phyloP scores from a whole-genome alignment of 768 basidiomycete genomes.

The Russula lepida region DNA sequence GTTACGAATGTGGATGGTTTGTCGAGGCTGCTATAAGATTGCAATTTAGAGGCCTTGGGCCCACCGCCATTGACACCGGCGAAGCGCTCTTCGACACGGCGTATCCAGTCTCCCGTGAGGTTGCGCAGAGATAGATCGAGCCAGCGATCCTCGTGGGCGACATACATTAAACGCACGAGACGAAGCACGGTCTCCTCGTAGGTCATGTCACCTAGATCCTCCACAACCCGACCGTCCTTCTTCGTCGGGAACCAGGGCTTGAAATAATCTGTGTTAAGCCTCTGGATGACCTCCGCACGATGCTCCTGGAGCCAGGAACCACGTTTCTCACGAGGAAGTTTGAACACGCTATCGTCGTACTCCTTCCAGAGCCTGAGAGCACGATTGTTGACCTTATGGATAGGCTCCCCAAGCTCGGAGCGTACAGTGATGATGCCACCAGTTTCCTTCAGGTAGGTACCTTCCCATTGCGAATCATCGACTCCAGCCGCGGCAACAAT shows the following conservation, averaged over 20 bases:
- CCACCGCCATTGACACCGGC: slow-evolving; percentile 76
- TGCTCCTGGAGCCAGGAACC: slow-evolving; percentile 78
- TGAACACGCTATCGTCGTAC: slow-evolving; percentile 95
- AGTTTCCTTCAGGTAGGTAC: slow-evolving; percentile 87
- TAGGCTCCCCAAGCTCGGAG: slow-evolving; percentile 97
- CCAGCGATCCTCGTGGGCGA: slow-evolving; percentile 87
- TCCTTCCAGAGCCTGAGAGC: slow-evolving; percentile 98
- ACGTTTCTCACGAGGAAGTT: slow-evolving; percentile 93
- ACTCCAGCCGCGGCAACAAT: slow-evolving; percentile 95
- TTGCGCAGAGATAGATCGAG: slow-evolving; percentile 87
- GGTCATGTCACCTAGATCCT: slow-evolving; percentile 92
- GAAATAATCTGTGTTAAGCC: slow-evolving; percentile 90
- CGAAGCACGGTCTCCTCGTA: slow-evolving; percentile 93
- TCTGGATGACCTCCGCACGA: slow-evolving; percentile 80
- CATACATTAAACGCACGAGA: slow-evolving; percentile 92
- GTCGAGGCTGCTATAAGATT: slow-evolving; percentile 77
- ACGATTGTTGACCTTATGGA: slow-evolving; percentile 97
- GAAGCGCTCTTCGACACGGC: slow-evolving; percentile 92
- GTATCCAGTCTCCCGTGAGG: slow-evolving; percentile 92
- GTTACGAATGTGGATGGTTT: slow-evolving; percentile 71
- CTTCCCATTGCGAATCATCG: slow-evolving; percentile 84
- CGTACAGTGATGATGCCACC: slow-evolving; percentile 95
- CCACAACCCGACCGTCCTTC: slow-evolving; percentile 78
- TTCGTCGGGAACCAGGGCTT: slow-evolving; percentile 98
- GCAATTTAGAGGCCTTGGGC: slow-evolving; percentile 73